Percentiles rank a stretch among this genome's conserved stretches.
These are phyloP conservation scores for Wickerhamiella galacta DNA, from an alignment of 805 yeast species.

Conservation along the genomic window DNA sequence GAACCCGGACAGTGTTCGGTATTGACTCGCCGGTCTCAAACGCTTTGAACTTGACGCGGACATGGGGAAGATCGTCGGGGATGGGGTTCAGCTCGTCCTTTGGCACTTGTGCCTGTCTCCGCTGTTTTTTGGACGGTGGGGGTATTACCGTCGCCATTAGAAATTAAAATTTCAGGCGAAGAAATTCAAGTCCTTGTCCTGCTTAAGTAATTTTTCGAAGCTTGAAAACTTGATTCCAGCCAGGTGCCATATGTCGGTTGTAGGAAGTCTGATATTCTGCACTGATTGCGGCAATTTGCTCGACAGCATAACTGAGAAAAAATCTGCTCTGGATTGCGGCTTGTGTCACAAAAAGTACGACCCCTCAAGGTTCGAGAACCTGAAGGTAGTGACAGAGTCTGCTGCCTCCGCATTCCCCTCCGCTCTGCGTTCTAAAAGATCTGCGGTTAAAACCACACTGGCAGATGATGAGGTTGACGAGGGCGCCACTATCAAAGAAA, in stretches of 20 bases:
- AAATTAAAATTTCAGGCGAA: background rate
- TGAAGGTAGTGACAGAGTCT: constrained; percentile 76
- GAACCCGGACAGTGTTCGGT: constrained; percentile 79
- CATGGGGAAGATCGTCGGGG: constrained; percentile 73
- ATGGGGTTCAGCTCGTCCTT: constrained; percentile 48
- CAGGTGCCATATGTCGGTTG: constrained; percentile 89
- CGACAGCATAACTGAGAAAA: constrained; percentile 41
- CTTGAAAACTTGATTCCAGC: background rate
- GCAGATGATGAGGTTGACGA: constrained; percentile 68
- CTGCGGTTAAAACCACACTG: constrained; percentile 77
- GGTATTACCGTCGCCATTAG: constrained; percentile 84
- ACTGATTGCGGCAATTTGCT: constrained; percentile 80
- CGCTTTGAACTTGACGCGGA: constrained; percentile 76
- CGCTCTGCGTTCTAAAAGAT: constrained; percentile 55
- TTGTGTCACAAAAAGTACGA: constrained; percentile 31
- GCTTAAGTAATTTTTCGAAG: constrained; percentile 7
- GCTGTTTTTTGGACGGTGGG: constrained; percentile 83
- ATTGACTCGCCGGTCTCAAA: constrained; percentile 77
- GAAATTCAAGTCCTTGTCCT: constrained; percentile 5
- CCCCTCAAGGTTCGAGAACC: constrained; percentile 42
- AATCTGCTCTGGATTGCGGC: constrained; percentile 37
- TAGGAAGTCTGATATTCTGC: constrained; percentile 90
- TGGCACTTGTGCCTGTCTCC: constrained; percentile 64
- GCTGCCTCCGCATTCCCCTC: constrained; percentile 93
- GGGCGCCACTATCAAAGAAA: constrained; percentile 93